These are phyloP conservation scores for Flaveria floridana DNA, from an alignment of 140 eudicot species.

Conservation along the genomic window DNA sequence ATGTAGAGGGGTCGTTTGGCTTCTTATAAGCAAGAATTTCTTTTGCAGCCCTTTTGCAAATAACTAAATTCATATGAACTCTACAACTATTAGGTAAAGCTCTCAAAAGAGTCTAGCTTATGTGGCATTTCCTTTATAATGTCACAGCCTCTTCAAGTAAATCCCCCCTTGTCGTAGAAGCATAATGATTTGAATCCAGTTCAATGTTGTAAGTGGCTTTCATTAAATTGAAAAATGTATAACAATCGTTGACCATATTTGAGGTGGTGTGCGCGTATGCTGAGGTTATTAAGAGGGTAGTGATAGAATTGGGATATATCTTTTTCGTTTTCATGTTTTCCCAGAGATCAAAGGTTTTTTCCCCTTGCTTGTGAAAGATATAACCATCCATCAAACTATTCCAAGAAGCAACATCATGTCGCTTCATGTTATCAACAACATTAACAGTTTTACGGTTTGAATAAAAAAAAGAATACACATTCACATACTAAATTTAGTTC, in stretches of 20 bases:
- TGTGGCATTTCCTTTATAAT: constrained; percentile 53
- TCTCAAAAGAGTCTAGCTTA: constrained; percentile 58
- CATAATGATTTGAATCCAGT: constrained; percentile 74
- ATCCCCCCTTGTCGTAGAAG: constrained; percentile 75
- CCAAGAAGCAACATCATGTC: constrained; percentile 67
- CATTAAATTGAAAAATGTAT: constrained; percentile 56
- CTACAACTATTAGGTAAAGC: constrained; percentile 71
- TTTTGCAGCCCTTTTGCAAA: constrained; percentile 63
- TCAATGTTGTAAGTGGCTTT: constrained; percentile 45
- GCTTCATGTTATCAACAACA: constrained; percentile 55
- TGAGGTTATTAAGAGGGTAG: constrained; percentile 51
- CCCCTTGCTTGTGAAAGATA: constrained; percentile 68
- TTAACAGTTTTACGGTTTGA: constrained; percentile 19
- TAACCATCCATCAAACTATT: constrained; percentile 70
- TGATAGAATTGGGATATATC: constrained; percentile 57
- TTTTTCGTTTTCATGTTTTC: constrained; percentile 43
- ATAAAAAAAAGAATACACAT: no score
- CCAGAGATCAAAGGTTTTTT: constrained; percentile 63
- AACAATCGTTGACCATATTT: constrained; percentile 57
- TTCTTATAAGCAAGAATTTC: constrained; percentile 58
- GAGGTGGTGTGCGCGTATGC: constrained; percentile 57
- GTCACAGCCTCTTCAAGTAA: constrained; percentile 70
- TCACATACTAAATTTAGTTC: no score
- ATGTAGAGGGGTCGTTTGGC: constrained; percentile 74
- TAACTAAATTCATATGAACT: constrained; percentile 37